Evolutionary conservation across 352 stramenopile species (phyloP), one percentile per base, ranked within the genome.

Genomic region (Phytophthora rubi): DNA sequence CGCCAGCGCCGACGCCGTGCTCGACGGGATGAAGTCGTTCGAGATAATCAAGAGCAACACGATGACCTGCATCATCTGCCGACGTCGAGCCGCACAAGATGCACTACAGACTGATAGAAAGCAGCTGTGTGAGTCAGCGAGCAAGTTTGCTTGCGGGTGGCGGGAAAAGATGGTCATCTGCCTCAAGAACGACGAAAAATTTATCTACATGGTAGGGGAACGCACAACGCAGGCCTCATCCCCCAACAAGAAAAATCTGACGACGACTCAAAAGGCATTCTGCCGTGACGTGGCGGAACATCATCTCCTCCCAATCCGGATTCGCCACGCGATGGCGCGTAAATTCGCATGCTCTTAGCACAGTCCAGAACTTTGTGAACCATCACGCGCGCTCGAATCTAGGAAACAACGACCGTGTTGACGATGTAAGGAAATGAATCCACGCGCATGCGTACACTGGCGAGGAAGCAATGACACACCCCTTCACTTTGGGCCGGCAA

Each of bases 21-120:
- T 55, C 6, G n/a, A 23, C 26, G 4, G 13, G 3, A 55, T 55
- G 49, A 23, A 39, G 49, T 55, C 26, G 6, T 55, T 21, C 13
- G 49, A 42, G 26, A 37, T 55, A 18, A 55, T 21, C 9, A 55
- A 55, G 49, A 55, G 49, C 49, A 55, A 64, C 37, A 7, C 47
- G 2, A 57, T 59, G 48, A 35, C 47, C 10, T 66, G 59, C 33
- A 59, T 32, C 2, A 6, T 9, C 13, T 66, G 59, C 37, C 1
- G 49, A 26, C 6, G 4, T 9, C n/a, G 48, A 32, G 1, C 35
- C 30, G 0, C 59, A 66, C 6, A 21, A 66, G 33, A 59, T 66
- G 59, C 59, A 15, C n/a, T 66, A 66, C 2, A 3, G 49, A 0
- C 30, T 66, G 33, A 33, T 66, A 0, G 5, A 4, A 3, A 59